Evolutionary conservation across 257 asterid genomes (phyloP).

Genomic region (Solanum chilense): DNA sequence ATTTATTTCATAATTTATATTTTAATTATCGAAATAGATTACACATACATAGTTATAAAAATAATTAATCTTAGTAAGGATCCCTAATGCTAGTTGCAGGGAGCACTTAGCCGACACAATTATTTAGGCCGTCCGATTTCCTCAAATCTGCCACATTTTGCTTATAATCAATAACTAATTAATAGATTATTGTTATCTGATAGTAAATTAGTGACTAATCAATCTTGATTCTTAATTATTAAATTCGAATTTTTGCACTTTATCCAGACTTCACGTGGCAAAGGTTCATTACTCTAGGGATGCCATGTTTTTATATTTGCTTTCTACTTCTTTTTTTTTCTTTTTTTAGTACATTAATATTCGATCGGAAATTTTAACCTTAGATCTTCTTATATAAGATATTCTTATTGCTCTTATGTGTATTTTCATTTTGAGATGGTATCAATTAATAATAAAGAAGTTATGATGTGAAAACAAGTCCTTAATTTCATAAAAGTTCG

Average conservation of each 20-base stretch:
- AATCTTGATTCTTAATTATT: no score
- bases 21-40: no score
- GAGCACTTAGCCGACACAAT: neutral
- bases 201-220: neutral
- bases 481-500: no score
- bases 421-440: neutral
- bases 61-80: no score
- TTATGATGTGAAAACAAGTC: no score
- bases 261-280: neutral
- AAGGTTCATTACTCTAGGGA: neutral
- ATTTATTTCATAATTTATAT: no score
- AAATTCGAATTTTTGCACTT: neutral
- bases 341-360: no score
- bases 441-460: neutral
- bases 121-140: neutral
- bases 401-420: neutral
- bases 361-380: neutral
- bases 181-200: neutral
- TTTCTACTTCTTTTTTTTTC: neutral
- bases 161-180: no score
- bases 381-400: neutral
- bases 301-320: neutral
- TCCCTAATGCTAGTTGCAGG: neutral
- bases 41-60: no score
- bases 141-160: neutral